A percentile compares a stretch with the other conserved stretches of the same genome.
Evolutionary conservation across 208 protist genomes (phyloP).

Genomic region (Acanthamoeba royreba): DNA sequence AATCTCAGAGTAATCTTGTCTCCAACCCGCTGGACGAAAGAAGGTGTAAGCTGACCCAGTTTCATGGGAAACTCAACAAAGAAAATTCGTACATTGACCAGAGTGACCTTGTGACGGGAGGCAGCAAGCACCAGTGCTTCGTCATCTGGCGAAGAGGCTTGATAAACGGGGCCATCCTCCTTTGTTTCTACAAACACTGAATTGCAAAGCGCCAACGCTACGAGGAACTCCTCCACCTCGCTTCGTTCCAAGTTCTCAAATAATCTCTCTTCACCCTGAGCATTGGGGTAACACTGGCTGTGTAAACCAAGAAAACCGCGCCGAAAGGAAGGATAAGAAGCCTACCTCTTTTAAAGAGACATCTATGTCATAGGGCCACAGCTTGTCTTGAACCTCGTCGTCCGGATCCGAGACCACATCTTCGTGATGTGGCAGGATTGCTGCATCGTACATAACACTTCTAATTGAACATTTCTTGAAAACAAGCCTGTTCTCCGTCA

Average conservation of each 20-base stretch:
- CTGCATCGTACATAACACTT: conserved; percentile 53
- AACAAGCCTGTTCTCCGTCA: conserved; percentile 86
- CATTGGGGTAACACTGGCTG: too few relatives aligned
- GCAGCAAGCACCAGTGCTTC: conserved; percentile 88
- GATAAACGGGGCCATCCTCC: conserved; percentile 77
- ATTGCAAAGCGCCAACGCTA: background rate
- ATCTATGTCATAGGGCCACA: too few relatives aligned
- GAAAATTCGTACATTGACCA: background rate
- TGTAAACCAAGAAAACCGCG: too few relatives aligned
- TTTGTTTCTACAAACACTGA: conserved; percentile 36
- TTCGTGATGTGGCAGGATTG: too few relatives aligned
- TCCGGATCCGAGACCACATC: too few relatives aligned
- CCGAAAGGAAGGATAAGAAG: too few relatives aligned
- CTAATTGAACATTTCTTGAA: conserved; percentile 76
- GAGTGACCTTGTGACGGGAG: conserved; percentile 66
- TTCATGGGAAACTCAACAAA: background rate
- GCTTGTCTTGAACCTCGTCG: too few relatives aligned
- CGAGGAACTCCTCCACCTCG: background rate
- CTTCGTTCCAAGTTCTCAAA: too few relatives aligned
- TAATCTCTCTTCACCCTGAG: too few relatives aligned
- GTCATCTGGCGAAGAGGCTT: conserved; percentile 90
- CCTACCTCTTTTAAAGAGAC: too few relatives aligned
- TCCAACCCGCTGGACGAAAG: background rate
- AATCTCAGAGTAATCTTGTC: background rate
- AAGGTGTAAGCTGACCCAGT: background rate